Base-by-base conservation (phyloP, 192 early-diverging fungal genomes). In the Entomortierella parvispora region DNA sequence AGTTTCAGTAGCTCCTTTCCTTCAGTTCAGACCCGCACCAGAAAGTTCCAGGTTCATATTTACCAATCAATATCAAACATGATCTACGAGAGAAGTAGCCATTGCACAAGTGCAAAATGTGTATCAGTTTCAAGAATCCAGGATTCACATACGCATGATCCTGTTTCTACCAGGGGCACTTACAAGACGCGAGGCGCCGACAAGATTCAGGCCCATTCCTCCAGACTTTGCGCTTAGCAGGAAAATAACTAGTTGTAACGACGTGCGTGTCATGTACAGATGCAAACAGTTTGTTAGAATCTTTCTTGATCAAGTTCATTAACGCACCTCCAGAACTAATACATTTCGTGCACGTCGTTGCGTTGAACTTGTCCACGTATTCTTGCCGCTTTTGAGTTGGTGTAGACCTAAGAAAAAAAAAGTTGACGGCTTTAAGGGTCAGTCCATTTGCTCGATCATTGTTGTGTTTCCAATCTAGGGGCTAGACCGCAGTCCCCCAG, bases 61-160 rank as follows among this genome's bases (percentile, higher is more conserved):
- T 88, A 88, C 89, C 89, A 90, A 55, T 88, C 89, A 47, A 84
- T 85, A 57, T 89, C 88, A 64, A 85, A 85, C 37, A 88, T 62
- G 1, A 82, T 62, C 81, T 82, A 65, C 4, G 12, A 45, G 3
- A 32, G 34, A 23, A 22, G 29, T 22, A 48, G 4, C 11, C 2
- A 29, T 37, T 47, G 2, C 9, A 25, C n/a, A n/a, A n/a, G n/a
- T n/a, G n/a, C n/a, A n/a, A n/a, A n/a, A n/a, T n/a, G n/a, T 17
- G 15, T 17, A 10, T 31, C 25, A 63, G 42, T 51, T 17, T 43
- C 26, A 56, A 20, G 17, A 5, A 40, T 5, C n/a, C 34, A n/a
- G n/a, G 1, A 22, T 3, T 3, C 4, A n/a, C n/a, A n/a, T n/a
- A n/a, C n/a, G n/a, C n/a, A n/a, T n/a, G n/a, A n/a, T n/a, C n/a